Evolutionary conservation across 176 grass and related monocot genomes (phyloP).

Genomic region (Ensete ventricosum): DNA sequence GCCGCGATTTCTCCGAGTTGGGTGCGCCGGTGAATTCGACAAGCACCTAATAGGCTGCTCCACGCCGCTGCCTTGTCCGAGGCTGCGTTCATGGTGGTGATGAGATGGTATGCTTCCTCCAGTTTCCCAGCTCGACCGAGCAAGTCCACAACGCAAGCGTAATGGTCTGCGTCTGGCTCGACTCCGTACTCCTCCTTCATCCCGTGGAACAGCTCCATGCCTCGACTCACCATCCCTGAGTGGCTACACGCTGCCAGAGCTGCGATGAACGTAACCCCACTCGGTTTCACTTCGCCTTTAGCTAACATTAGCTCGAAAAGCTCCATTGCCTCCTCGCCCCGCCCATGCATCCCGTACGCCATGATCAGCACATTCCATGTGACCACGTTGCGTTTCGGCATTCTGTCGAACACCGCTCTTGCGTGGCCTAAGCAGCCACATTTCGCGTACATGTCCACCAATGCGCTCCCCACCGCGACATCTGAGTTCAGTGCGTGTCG

Average conservation of each 20-base stretch:
- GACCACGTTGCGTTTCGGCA: conserved; percentile 61
- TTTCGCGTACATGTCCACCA: conserved; percentile 96
- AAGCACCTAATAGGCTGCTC: conserved; percentile 74
- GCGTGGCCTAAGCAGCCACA: conserved; percentile 47
- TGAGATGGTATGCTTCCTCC: conserved; percentile 49
- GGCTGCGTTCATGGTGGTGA: conserved; percentile 35
- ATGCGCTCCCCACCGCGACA: conserved; percentile 64
- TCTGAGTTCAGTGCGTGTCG: conserved; percentile 44
- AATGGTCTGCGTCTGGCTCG: conserved; percentile 45
- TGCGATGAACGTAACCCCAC: conserved; percentile 73
- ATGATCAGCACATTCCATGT: conserved; percentile 99
- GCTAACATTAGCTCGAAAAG: conserved; percentile 62
- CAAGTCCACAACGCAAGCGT: conserved; percentile 68
- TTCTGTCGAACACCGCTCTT: conserved; percentile 51
- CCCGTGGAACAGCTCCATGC: conserved; percentile 52
- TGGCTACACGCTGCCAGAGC: conserved; percentile 83
- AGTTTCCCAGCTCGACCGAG: conserved; percentile 68
- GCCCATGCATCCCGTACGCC: conserved; percentile 91
- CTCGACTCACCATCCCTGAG: conserved; percentile 57
- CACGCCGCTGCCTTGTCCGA: conserved; percentile 54
- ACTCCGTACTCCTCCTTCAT: conserved; percentile 53
- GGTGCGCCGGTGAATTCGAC: conserved; percentile 58
- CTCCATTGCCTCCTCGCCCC: conserved; percentile 43
- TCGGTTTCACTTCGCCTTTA: conserved; percentile 51
- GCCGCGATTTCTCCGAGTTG: conserved; percentile 53